phyloP scores from a whole-genome alignment of 495 filamentous ascomycete genomes.

The Corynascus novoguineensis region DNA sequence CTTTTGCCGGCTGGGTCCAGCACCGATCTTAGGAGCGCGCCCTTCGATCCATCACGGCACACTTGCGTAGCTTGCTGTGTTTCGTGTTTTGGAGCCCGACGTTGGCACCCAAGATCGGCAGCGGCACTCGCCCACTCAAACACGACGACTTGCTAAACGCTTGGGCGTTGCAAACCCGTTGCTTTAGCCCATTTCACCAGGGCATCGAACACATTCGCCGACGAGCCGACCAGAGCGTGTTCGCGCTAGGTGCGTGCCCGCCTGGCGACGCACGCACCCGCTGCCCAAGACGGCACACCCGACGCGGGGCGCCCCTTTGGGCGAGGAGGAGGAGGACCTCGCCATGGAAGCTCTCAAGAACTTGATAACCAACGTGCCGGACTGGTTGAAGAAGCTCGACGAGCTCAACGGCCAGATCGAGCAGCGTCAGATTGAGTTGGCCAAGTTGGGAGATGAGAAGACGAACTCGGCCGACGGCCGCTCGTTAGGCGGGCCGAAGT shows the following conservation, averaged over 20 bases:
- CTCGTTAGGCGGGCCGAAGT: conserved; percentile 29
- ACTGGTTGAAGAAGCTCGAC: conserved; percentile 63
- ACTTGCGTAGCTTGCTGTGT: neutral
- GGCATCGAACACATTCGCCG: neutral
- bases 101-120: neutral
- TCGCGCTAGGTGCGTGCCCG: conserved; percentile 21
- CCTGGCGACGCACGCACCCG: conserved; percentile 26
- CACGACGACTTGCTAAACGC: too few relatives aligned
- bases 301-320: conserved; percentile 11
- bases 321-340: conserved; percentile 32
- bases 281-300: conserved; percentile 23
- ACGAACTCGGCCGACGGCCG: conserved; percentile 21
- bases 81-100: neutral
- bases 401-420: conserved; percentile 64
- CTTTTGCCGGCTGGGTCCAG: neutral
- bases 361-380: conserved; percentile 57
- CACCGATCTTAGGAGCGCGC: neutral
- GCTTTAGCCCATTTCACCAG: neutral
- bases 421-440: conserved; percentile 63
- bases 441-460: conserved; percentile 38
- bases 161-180: neutral
- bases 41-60: neutral
- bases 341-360: conserved; percentile 59
- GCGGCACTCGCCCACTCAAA: neutral
- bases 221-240: neutral